Evolutionary conservation across 2,329 filamentous ascomycete genomes (phyloP), one percentile per base, ranked within the genome.

Genomic region (Penicillium sp.): DNA sequence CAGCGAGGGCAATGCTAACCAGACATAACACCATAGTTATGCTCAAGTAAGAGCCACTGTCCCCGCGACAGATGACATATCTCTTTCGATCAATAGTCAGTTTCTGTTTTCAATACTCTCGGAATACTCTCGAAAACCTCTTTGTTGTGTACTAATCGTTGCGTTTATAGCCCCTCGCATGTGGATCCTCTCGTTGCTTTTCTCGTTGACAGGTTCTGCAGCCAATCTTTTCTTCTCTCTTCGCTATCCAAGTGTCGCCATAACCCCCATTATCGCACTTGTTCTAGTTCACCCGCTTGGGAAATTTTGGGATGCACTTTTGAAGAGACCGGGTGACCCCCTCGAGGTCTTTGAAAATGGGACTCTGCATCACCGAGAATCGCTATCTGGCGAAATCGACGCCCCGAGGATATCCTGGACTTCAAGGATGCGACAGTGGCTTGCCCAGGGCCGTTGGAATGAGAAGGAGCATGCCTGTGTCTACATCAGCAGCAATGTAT

Each of bases 391-490:
- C 24, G 49, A 55, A 28, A 27, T 52, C 38, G 36, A 47, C 39
- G 1, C 20, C 18, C 40, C 59, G 54, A 49, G 62, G 64, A 32
- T 41, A 9, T 27, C 47, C 47, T 61, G 54, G 29, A 47, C 40
- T 20, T 63, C 65, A 26, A 74, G 77, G 3, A 63, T 84, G 47
- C 80, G 86, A 38, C 73, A 86, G 28, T 93, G 87, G 87, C 74
- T 91, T 23, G 83, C 82, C 1, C 87, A 91, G 67, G 87, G 87
- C 3, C 77, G 73, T 28, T 93, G 88, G 88, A 93, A 93, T 62
- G 84, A 89, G 63, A 93, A 93, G 65, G 87, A 93, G 65, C 88
- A 93, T 66, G 87, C 85, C 34, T 93, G 87, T 63, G 87, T 93
- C 42, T 93, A 93, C 59, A 88, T 93, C 58, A 89, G 85, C 74